phyloP scores from a whole-genome alignment of 2,329 filamentous ascomycete species.

The Fusarium scirpi region DNA sequence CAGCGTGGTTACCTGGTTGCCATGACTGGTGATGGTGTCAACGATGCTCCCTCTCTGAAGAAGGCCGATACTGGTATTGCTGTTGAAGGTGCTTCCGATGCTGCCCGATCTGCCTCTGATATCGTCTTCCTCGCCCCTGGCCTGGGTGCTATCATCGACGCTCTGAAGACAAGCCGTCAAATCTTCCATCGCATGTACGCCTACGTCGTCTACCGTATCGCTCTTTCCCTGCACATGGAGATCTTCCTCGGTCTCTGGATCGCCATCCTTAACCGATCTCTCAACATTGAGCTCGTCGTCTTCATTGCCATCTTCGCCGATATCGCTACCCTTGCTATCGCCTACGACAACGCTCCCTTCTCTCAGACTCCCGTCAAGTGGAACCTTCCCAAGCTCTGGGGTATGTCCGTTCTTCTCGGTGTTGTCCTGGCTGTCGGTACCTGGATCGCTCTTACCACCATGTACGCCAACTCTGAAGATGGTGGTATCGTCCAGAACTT shows the following conservation, averaged over 20 bases:
- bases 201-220: constrained; percentile 95
- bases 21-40: constrained; percentile 97
- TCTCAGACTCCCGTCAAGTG: constrained; percentile 90
- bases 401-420: constrained; percentile 87
- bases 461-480: constrained; percentile 75
- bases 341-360: constrained; percentile 92
- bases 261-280: constrained; percentile 83
- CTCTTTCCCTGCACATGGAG: constrained; percentile 89
- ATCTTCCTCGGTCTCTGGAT: constrained; percentile 95
- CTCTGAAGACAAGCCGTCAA: constrained; percentile 90
- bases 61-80: constrained; percentile 98
- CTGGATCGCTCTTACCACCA: constrained; percentile 90
- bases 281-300: constrained; percentile 89
- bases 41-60: constrained; percentile 91
- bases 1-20: constrained; percentile 93
- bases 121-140: constrained; percentile 94
- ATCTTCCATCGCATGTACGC: constrained; percentile 98
- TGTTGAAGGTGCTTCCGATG: constrained; percentile 91
- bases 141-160: constrained; percentile 92
- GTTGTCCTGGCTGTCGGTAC: constrained; percentile 84
- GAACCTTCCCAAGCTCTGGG: constrained; percentile 95
- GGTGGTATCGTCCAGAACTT: constrained; percentile 93
- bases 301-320: constrained; percentile 96
- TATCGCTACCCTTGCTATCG: constrained; percentile 90
- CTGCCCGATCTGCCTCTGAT: constrained; percentile 89